Conservation (phyloP, 2,329 filamentous ascomycete genomes). For the Dendryphion nanum region DNA sequence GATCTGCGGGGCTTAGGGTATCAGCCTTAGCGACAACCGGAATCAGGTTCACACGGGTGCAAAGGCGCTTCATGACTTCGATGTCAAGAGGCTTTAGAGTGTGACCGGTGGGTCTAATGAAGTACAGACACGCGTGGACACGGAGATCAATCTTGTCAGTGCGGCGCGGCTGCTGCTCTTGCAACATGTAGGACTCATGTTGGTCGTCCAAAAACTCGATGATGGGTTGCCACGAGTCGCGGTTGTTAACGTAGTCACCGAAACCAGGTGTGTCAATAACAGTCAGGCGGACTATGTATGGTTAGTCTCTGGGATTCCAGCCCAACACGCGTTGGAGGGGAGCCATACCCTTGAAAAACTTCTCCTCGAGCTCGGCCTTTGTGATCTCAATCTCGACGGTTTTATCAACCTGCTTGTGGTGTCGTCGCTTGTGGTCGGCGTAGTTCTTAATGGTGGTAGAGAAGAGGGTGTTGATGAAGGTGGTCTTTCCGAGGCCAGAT, state of each 20-base stretch:
- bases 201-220: slow-evolving; percentile 99
- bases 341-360: slow-evolving; percentile 95
- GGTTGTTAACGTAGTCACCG: slow-evolving; percentile 99
- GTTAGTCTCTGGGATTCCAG: slow-evolving; percentile 16
- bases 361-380: slow-evolving; percentile 99
- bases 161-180: slow-evolving; percentile 98
- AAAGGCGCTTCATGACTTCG: slow-evolving; percentile 99
- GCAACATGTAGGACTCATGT: slow-evolving; percentile 99
- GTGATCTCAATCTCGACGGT: slow-evolving; percentile 99
- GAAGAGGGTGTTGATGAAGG: slow-evolving; percentile 99
- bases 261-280: slow-evolving; percentile 99
- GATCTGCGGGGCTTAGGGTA: slow-evolving; percentile 87
- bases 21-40: slow-evolving; percentile 98
- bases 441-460: slow-evolving; percentile 99
- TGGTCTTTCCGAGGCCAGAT: slow-evolving; percentile 97
- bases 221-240: slow-evolving; percentile 99
- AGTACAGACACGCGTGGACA: slow-evolving; percentile 98
- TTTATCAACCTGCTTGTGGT: slow-evolving; percentile 99
- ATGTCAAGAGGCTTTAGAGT: slow-evolving; percentile 98
- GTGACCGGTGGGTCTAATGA: slow-evolving; percentile 97
- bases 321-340: not conserved
- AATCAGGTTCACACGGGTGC: slow-evolving; percentile 96
- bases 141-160: slow-evolving; percentile 99
- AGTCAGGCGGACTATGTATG: slow-evolving; percentile 80
- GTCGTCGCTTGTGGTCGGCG: slow-evolving; percentile 98